These are phyloP conservation scores for Pythium aquatile DNA, from an alignment of 352 stramenopile genomes.

Conservation along the genomic window DNA sequence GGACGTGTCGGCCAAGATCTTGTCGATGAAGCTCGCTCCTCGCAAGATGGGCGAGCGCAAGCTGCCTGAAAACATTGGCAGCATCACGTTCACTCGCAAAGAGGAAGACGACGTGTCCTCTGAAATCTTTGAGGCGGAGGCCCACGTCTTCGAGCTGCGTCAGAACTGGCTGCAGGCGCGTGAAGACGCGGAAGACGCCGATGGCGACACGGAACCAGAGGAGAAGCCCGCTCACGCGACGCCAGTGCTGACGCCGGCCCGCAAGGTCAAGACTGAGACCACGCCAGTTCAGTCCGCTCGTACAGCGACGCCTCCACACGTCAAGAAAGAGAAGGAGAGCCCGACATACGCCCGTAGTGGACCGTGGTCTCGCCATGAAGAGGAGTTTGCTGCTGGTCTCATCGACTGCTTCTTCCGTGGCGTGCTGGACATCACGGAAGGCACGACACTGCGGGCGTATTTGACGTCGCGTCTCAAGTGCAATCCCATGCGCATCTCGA, in stretches of 20 bases:
- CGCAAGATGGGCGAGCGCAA: constrained; percentile 46
- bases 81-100: constrained; percentile 50
- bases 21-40: constrained; percentile 73
- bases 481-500: constrained; percentile 77
- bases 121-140: constrained; percentile 52
- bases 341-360: constrained; percentile 50
- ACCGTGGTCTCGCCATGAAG: constrained; percentile 66
- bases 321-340: constrained; percentile 18
- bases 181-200: constrained; percentile 17
- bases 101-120: constrained; percentile 39
- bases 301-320: constrained; percentile 16
- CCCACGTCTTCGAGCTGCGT: constrained; percentile 44
- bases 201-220: constrained; percentile 1
- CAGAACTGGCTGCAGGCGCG: constrained; percentile 43
- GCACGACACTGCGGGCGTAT: constrained; percentile 66
- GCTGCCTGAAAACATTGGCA: constrained; percentile 59
- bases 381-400: constrained; percentile 59
- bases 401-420: constrained; percentile 75
- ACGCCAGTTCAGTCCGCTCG: constrained; percentile 10
- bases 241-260: neutral
- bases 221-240: neutral
- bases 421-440: constrained; percentile 51
- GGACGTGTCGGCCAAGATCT: constrained; percentile 45
- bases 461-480: constrained; percentile 59
- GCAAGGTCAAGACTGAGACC: constrained; percentile 5